Evolutionary conservation across 2,329 filamentous ascomycete genomes (phyloP), one percentile per base, ranked within the genome.

Genomic region (Sarocladium strictum): DNA sequence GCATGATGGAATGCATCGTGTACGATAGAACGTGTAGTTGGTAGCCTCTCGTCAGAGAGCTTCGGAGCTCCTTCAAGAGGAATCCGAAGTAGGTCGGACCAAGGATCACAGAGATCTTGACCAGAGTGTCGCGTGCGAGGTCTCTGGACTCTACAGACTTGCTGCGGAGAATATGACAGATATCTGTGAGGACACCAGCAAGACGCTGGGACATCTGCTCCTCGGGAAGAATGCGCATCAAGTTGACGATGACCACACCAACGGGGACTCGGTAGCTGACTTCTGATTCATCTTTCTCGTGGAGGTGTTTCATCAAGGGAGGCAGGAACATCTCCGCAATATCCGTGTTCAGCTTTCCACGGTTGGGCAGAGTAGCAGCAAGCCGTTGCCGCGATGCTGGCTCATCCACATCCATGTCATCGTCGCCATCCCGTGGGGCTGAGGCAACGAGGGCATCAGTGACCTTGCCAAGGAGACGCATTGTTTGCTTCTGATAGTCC

Each of bases 21-120:
- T 89, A 99, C 0, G 93, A 97, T 23, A 99, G 76, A 10, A 99
- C 91, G 67, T 99, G 94, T 37, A 97, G 79, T 64, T 99, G 94
- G 64, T 95, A 96, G 3, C 94, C 94, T 63, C 86, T 83, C 47
- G 85, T 86, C 12, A 99, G 77, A 6, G 93, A 90, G 55, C 87
- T 86, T 51, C 90, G 81, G 23, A 99, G 76, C 66, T 97, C 92
- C 65, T 92, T 95, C 56, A 99, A 75, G n/a, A 99, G 85, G 67
- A 97, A 97, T 2, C 89, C 88, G 62, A 99, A 87, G 67, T 90
- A 95, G 1, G 82, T 77, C 0, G 93, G 83, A 0, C 94, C 94
- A 37, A 97, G 78, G 32, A 96, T 77, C 11, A 83, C 79, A 10
- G 90, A 83, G 60, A 97, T 94, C 57, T 95, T 88, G 17, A 88